Evolutionary conservation across 768 basidiomycete genomes (phyloP).

Genomic region (Boletus eberwhitei): DNA sequence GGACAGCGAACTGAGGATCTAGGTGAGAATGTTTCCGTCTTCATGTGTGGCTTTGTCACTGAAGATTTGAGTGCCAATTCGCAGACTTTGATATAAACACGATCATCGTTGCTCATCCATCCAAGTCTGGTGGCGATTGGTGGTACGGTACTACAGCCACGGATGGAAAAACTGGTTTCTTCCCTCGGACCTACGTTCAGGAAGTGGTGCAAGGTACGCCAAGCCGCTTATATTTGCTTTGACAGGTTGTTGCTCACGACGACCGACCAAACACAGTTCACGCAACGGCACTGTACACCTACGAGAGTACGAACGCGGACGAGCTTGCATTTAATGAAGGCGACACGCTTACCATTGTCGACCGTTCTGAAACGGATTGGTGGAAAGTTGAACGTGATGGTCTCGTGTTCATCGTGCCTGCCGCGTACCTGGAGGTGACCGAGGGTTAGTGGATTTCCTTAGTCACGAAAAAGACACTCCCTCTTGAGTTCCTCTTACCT

Average conservation of each 20-base stretch:
- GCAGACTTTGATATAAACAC: constrained; percentile 79
- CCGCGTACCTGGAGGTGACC: constrained; percentile 80
- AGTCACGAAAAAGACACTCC: constrained; percentile 23
- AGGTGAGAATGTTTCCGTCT: constrained; percentile 46
- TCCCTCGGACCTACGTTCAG: constrained; percentile 88
- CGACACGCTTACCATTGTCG: constrained; percentile 74
- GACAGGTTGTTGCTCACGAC: not conserved
- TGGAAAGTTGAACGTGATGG: constrained; percentile 94
- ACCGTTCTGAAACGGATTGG: constrained; percentile 84
- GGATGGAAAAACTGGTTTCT: constrained; percentile 73
- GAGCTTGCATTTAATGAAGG: constrained; percentile 87
- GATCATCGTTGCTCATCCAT: constrained; percentile 77
- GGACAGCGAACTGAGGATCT: constrained; percentile 89
- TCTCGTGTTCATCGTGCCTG: constrained; percentile 85
- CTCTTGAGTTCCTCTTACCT: constrained; percentile 56
- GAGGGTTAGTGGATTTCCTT: constrained; percentile 79
- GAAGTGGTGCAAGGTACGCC: constrained; percentile 56
- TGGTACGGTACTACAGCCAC: constrained; percentile 78
- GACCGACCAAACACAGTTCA: constrained; percentile 39
- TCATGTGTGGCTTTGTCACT: not conserved
- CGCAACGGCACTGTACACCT: constrained; percentile 81
- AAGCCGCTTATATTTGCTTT: not conserved
- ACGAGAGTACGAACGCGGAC: constrained; percentile 65
- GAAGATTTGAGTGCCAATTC: not conserved
- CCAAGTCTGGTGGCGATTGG: constrained; percentile 86